phyloP scores from a whole-genome alignment of 139 green algal genomes.

The Dunaliella primolecta region DNA sequence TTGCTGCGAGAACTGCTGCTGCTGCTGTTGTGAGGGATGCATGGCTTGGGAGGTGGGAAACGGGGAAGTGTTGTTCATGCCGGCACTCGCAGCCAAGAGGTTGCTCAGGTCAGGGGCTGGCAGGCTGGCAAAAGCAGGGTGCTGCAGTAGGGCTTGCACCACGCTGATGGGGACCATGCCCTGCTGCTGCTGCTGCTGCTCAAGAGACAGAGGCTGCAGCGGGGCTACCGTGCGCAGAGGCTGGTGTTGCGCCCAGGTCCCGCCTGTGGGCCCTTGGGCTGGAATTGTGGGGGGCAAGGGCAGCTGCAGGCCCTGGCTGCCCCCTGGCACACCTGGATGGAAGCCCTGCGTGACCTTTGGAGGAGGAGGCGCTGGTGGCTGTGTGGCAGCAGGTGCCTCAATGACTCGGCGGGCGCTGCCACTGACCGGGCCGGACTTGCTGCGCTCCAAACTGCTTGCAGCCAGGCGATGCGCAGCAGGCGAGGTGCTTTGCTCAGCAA shows the following conservation, averaged over 20 bases:
- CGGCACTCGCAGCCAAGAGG: not conserved
- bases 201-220: not conserved
- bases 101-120: not conserved
- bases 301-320: too few relatives aligned
- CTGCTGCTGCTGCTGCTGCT: not conserved
- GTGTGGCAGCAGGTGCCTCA: too few relatives aligned
- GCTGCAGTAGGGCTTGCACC: not conserved
- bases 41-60: not conserved
- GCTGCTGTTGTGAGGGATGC: not conserved
- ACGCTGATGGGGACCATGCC: not conserved
- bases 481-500: not conserved
- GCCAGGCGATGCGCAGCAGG: not conserved
- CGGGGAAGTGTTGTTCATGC: not conserved
- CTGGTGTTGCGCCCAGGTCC: too few relatives aligned
- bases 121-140: not conserved
- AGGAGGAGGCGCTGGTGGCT: too few relatives aligned
- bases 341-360: too few relatives aligned
- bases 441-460: not conserved
- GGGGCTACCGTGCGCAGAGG: too few relatives aligned
- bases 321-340: too few relatives aligned
- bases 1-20: not conserved
- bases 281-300: too few relatives aligned
- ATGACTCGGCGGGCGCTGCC: not conserved
- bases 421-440: not conserved
- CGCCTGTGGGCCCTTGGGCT: too few relatives aligned